Percentiles rank a stretch among this genome's conserved stretches.
phyloP scores from a whole-genome alignment of 768 basidiomycete species.

The Mycena rebaudengoi region DNA sequence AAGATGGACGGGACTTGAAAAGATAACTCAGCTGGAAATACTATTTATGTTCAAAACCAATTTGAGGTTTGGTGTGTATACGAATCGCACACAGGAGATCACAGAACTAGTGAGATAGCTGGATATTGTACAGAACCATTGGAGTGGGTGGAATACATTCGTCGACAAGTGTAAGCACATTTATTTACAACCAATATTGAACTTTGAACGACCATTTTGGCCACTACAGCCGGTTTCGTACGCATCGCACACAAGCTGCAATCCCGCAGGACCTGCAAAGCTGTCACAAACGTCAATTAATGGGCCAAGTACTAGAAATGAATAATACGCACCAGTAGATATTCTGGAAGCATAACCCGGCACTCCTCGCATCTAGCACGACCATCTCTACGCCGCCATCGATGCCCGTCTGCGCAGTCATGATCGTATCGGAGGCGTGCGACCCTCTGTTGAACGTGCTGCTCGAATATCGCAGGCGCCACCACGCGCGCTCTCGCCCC shows the following conservation, averaged over 20 bases:
- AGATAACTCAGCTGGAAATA: too few species aligned
- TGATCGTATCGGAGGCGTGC: conserved; percentile 58
- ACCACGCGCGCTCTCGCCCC: conserved; percentile 33
- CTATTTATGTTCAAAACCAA: too few species aligned
- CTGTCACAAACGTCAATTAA: conserved; percentile 26
- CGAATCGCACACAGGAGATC: too few species aligned
- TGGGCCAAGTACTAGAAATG: neutral
- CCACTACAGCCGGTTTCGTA: conserved; percentile 46
- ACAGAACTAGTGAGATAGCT: too few species aligned
- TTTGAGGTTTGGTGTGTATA: too few species aligned
- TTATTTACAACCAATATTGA: too few species aligned
- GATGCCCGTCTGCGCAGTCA: conserved; percentile 51
- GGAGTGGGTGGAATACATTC: too few species aligned
- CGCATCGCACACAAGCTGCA: conserved; percentile 49
- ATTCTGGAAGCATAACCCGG: conserved; percentile 46
- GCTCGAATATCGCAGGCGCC: conserved; percentile 40
- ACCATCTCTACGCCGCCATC: conserved; percentile 56
- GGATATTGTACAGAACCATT: too few species aligned
- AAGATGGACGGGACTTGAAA: too few species aligned
- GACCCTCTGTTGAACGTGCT: conserved; percentile 42
- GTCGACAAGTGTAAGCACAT: too few species aligned
- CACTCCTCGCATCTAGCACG: conserved; percentile 59
- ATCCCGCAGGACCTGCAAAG: conserved; percentile 45
- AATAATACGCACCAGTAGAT: conserved; percentile 55
- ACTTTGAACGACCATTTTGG: too few species aligned